phyloP scores from a whole-genome alignment of 2,329 filamentous ascomycete genomes.

The Scleromitrula shiraiana region DNA sequence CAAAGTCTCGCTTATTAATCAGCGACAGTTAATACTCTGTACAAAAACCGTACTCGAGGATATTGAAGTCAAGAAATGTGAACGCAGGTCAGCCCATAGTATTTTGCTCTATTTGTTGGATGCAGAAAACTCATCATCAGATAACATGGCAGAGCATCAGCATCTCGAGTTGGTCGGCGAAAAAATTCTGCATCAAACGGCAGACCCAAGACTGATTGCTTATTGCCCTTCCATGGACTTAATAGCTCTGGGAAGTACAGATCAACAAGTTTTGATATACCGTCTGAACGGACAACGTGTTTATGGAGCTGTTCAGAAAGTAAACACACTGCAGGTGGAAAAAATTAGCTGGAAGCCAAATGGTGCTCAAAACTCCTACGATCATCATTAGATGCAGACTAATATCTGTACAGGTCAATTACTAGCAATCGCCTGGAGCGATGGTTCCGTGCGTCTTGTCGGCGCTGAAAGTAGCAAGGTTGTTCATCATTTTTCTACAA shows the following conservation, averaged over 20 bases:
- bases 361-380: conserved; percentile 17
- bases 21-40: too few species aligned
- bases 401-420: conserved; percentile 46
- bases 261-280: conserved; percentile 65
- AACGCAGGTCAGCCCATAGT: background rate
- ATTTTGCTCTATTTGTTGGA: background rate
- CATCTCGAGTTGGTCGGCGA: conserved; percentile 41
- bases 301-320: conserved; percentile 39
- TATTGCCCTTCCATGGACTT: conserved; percentile 85
- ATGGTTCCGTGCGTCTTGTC: conserved; percentile 69
- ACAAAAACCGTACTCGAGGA: too few species aligned
- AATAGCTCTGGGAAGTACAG: conserved; percentile 61
- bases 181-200: conserved; percentile 47
- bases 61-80: too few species aligned
- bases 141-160: conserved; percentile 15
- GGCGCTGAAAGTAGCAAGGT: conserved; percentile 75
- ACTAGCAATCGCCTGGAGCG: conserved; percentile 76
- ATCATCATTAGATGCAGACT: conserved; percentile 1
- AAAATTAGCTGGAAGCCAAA: conserved; percentile 32
- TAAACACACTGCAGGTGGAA: conserved; percentile 31
- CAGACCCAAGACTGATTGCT: conserved; percentile 51
- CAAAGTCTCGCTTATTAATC: too few species aligned
- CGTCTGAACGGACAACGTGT: conserved; percentile 68
- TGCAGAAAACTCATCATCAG: background rate
- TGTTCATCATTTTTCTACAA: conserved; percentile 56